Base-by-base conservation (phyloP, 1,284 basidiomycete genomes). In the Tremellales sp. region DNA sequence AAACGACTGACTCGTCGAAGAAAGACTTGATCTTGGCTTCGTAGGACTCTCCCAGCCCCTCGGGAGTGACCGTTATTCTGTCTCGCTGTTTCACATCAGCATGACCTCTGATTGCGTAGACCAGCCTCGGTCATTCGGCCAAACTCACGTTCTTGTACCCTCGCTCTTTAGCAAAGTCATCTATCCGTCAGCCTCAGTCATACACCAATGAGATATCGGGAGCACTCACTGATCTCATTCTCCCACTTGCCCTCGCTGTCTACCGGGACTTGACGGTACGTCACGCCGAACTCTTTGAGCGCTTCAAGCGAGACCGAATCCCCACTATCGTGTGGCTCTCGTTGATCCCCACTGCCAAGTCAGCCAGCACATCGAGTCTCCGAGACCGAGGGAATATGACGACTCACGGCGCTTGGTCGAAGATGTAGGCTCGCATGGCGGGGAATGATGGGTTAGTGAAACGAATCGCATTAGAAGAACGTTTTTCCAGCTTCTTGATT, bases 361-460 rank as follows among this genome's bases (percentile, higher is more conserved):
- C 39, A 40, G 39, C 23, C 21, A 15, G 15, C 12, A 5, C 6
- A 23, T 40, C 39, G 13, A 8, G 10, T 21, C 23, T 23, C 5
- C 6, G 39, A n/a, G 29, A 10, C n/a, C 10, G n/a, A 10, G 29
- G 29, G n/a, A 33, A 15, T 37, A 19, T 15, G 11, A 17, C 17
- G n/a, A 60, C 70, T 46, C 33, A 73, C 39, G 82, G 79, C 33
- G 83, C 43, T 66, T 87, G 80, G 75, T 90, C 87, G 68, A 79
- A 89, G 75, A 86, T 84, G 78, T 89, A 89, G 15, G 86, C 84
- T 51, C 81, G 82, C 87, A 89, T 89, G 25, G 4, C 62, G 15
- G 35, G 43, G n/a, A 15, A 12, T 36, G 33, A 5, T 36, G 33
- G 4, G 4, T 5, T 7, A 36, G 6, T n/a, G 4, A 36, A 4